Evolutionary conservation across 2,329 filamentous ascomycete genomes (phyloP).

Genomic region (Ophiocordyceps camponoti-leonardi): DNA sequence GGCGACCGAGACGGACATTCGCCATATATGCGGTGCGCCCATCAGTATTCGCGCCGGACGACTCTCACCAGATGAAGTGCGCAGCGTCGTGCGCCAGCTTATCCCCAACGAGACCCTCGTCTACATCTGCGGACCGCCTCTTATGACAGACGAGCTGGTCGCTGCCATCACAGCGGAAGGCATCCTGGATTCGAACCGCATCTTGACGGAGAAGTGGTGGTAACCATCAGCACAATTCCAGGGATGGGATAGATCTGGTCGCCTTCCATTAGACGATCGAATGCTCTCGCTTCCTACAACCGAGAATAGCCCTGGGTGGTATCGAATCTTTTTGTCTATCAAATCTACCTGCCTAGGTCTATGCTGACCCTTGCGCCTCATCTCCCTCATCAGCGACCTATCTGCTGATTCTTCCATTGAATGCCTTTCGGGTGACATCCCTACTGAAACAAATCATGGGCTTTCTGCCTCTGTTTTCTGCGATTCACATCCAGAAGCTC

Average conservation of each 20-base stretch:
- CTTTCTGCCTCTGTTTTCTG: slow-evolving; percentile 43
- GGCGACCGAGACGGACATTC: not conserved
- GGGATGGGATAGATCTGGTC: too few relatives aligned
- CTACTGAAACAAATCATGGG: slow-evolving; percentile 55
- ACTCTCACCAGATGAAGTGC: slow-evolving; percentile 24
- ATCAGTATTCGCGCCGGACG: slow-evolving; percentile 17
- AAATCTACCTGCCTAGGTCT: too few relatives aligned
- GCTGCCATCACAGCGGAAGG: slow-evolving; percentile 19
- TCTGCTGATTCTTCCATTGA: not conserved
- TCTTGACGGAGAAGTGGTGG: slow-evolving; percentile 50
- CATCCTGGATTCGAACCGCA: slow-evolving; percentile 25
- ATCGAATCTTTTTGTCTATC: too few relatives aligned
- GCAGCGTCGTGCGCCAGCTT: slow-evolving; percentile 16
- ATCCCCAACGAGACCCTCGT: slow-evolving; percentile 25
- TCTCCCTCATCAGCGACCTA: too few relatives aligned
- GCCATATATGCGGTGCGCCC: slow-evolving; percentile 1
- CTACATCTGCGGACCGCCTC: slow-evolving; percentile 51
- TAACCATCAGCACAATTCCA: too few relatives aligned
- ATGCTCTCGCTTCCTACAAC: too few relatives aligned
- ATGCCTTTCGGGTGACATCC: too few relatives aligned
- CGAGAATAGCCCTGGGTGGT: too few relatives aligned
- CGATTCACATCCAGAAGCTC: slow-evolving; percentile 43
- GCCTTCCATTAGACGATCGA: not conserved
- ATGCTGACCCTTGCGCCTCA: not conserved
- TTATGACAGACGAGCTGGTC: slow-evolving; percentile 53